phyloP scores from a whole-genome alignment of 768 basidiomycete species.

The Leucocoprinus leucothites region DNA sequence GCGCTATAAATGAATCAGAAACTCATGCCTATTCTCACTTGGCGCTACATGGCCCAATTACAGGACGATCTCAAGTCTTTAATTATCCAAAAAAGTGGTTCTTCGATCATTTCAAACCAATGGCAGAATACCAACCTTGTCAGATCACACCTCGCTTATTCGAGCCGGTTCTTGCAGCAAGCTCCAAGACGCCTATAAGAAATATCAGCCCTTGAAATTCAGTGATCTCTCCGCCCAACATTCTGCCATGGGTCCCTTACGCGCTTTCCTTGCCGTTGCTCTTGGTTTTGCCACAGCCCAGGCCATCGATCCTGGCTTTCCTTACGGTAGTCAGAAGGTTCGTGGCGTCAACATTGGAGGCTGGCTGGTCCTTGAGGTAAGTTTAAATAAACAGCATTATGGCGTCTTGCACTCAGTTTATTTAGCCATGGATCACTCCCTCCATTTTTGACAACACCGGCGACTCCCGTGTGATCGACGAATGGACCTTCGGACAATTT shows the following conservation, averaged over 20 bases:
- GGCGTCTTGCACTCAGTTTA: slow-evolving; percentile 8
- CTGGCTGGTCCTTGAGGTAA: slow-evolving; percentile 47
- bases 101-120: neutral
- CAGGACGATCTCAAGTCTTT: neutral
- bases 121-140: neutral
- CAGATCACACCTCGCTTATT: neutral
- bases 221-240: neutral
- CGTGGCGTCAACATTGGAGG: slow-evolving; percentile 83
- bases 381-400: slow-evolving; percentile 7
- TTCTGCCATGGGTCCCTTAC: neutral
- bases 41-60: neutral
- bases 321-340: slow-evolving; percentile 71
- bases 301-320: slow-evolving; percentile 36
- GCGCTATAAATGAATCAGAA: slow-evolving; percentile 1
- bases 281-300: neutral
- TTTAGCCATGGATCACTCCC: slow-evolving; percentile 76
- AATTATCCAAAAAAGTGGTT: neutral
- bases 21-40: neutral
- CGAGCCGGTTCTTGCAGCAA: neutral
- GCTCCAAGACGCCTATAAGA: neutral
- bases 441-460: slow-evolving; percentile 71
- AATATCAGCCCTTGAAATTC: neutral
- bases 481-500: slow-evolving; percentile 72
- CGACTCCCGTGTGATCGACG: slow-evolving; percentile 58
- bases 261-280: neutral